Base-by-base conservation (phyloP, 169 alveolate genomes). In the Plasmodium knowlesi region DNA sequence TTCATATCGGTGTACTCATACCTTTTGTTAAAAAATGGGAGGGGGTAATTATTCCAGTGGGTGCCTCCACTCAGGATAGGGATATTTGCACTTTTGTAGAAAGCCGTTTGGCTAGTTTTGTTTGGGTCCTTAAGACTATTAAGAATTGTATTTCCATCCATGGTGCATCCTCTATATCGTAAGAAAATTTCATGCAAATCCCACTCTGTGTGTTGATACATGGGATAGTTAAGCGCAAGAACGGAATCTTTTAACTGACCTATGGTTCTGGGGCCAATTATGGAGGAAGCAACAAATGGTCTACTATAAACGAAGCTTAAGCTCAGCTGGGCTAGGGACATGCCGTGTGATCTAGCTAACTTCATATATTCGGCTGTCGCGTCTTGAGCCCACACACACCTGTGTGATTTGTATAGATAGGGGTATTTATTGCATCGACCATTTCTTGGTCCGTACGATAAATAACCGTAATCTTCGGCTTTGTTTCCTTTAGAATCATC, bases 11-110 rank as follows among this genome's bases (percentile, higher is more conserved):
- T 95, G 94, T 37, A 96, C 91, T 39, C 86, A n/a, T 72, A 93
- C 94, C 97, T 90, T 78, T 67, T 95, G 19, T 39, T 34, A 25
- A 90, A 50, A 72, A 82, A 46, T 71, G 96, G 96, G 25, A 86
- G 43, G 5, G 93, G 93, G 25, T 86, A 86, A 78, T 86, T 86
- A 37, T 86, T 78, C 98, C 98, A 97, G 85, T 95, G 92, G 8
- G 98, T 92, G 14, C 98, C 98, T 1, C 98, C 98, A 81, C 98
- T 97, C 96, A 98, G 96, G 25, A 97, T 97, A 28, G 98, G 98
- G 54, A 95, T 94, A 70, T 95, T 88, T 22, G 97, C 97, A 72
- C 95, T 85, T 71, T 92, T 94, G 79, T 96, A 78, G 71, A 95
- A 95, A 16, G 94, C 97, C 71, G 95, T 96, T 94, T 97, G 98